Conservation (phyloP, 495 filamentous ascomycete species). For the Melanomma pulvis-pyrius region DNA sequence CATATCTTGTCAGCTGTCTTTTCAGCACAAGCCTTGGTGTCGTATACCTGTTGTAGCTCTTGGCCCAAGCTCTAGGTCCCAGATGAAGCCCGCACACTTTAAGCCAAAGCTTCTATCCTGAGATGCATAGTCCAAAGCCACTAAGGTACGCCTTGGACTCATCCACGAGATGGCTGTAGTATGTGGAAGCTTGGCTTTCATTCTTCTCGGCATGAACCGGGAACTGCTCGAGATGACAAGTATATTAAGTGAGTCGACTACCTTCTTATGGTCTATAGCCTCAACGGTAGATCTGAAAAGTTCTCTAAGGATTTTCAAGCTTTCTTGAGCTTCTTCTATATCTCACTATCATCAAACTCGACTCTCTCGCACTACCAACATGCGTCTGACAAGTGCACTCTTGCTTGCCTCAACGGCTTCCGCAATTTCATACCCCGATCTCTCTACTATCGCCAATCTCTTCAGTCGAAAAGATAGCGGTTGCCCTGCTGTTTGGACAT, state of each 20-base stretch:
- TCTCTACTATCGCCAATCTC: constrained; percentile 7
- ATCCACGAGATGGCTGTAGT: background rate
- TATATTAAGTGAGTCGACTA: background rate
- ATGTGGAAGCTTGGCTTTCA: background rate
- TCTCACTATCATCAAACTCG: background rate
- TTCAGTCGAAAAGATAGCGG: constrained; percentile 15
- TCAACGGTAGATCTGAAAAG: background rate
- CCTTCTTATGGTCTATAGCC: background rate
- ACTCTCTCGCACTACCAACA: constrained; percentile 39
- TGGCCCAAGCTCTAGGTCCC: background rate
- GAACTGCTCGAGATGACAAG: background rate
- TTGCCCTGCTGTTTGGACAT: constrained; percentile 26
- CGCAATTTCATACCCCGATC: constrained; percentile 24
- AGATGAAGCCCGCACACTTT: no score
- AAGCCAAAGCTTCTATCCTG: background rate
- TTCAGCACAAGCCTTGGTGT: background rate
- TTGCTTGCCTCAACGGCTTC: constrained; percentile 23
- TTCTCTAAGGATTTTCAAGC: constrained; percentile 13
- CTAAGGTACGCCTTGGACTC: no score
- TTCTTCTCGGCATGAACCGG: background rate
- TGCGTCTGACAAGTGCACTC: constrained; percentile 25
- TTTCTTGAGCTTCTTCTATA: no score
- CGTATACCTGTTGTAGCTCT: background rate
- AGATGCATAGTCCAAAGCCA: background rate
- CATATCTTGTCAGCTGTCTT: background rate